phyloP scores from a whole-genome alignment of 2,329 filamentous ascomycete species.

The Diplocarpon rosae region DNA sequence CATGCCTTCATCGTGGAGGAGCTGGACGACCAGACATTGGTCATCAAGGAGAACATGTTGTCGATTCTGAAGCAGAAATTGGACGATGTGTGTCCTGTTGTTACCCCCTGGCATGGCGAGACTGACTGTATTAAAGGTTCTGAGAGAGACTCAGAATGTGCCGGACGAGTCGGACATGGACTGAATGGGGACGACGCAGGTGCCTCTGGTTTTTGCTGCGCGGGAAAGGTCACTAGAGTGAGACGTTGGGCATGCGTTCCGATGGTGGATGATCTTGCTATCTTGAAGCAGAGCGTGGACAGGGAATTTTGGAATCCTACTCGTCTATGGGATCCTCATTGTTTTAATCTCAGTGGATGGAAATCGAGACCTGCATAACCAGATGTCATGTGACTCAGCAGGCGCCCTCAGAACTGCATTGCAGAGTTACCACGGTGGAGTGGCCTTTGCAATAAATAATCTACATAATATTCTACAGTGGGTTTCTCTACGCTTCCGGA shows the following conservation, averaged over 20 bases:
- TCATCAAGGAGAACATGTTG: constrained; percentile 67
- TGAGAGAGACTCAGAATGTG: constrained; percentile 25
- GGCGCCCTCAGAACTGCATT: background rate
- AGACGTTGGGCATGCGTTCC: background rate
- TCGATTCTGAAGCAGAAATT: constrained; percentile 54
- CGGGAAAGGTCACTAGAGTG: background rate
- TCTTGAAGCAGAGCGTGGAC: no score
- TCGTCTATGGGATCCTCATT: no score
- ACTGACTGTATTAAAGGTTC: constrained; percentile 16
- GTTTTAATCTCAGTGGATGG: no score
- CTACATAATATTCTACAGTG: background rate
- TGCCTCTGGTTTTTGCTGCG: no score
- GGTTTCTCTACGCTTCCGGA: constrained; percentile 16
- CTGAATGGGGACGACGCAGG: background rate
- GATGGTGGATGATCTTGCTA: no score
- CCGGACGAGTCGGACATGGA: constrained; percentile 8
- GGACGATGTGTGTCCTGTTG: constrained; percentile 45
- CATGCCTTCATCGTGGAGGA: constrained; percentile 73
- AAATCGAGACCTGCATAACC: background rate
- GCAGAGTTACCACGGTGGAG: background rate
- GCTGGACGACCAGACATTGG: constrained; percentile 63
- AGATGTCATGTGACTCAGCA: background rate
- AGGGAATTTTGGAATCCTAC: no score
- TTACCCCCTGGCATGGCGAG: background rate
- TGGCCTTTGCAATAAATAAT: constrained; percentile 4